Conservation (phyloP, 2,329 filamentous ascomycete genomes). For the Emergomyces africanus region DNA sequence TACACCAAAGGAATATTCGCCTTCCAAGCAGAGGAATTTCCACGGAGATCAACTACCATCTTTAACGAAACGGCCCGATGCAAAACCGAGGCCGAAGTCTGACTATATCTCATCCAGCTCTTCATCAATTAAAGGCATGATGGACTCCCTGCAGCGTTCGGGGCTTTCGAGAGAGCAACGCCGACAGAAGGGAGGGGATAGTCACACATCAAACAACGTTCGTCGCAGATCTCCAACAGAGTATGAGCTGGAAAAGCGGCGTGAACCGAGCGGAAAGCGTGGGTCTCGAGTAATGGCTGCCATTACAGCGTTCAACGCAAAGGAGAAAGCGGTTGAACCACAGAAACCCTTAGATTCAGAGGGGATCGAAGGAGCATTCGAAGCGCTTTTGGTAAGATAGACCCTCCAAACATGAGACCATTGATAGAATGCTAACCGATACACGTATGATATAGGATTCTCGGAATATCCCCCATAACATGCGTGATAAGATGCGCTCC, state of each 20-base stretch:
- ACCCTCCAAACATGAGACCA: conserved; percentile 40
- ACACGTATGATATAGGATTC: conserved; percentile 48
- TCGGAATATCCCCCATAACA: conserved; percentile 85
- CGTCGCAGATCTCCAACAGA: background rate
- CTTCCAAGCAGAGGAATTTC: conserved; percentile 51
- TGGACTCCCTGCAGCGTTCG: conserved; percentile 16
- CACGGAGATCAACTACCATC: conserved; percentile 38
- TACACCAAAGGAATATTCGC: conserved; percentile 47
- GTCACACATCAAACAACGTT: background rate
- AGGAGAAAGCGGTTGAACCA: conserved; percentile 35
- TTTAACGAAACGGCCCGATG: conserved; percentile 26
- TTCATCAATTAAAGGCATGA: conserved; percentile 26
- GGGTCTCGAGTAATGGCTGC: conserved; percentile 49
- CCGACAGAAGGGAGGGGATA: conserved; percentile 3
- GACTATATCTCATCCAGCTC: conserved; percentile 32
- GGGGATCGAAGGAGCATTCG: conserved; percentile 50
- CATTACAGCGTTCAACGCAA: conserved; percentile 50
- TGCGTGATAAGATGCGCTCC: conserved; percentile 88
- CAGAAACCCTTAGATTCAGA: conserved; percentile 36
- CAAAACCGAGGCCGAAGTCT: conserved; percentile 40
- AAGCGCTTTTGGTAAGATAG: conserved; percentile 45
- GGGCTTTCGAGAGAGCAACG: conserved; percentile 11
- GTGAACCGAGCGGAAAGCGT: conserved; percentile 30
- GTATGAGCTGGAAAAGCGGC: conserved; percentile 4
- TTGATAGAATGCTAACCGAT: conserved; percentile 19